A percentile compares a stretch with the other conserved stretches of the same genome.
phyloP scores from a whole-genome alignment of 2,329 filamentous ascomycete species.

The Rhynchosporium secalis region DNA sequence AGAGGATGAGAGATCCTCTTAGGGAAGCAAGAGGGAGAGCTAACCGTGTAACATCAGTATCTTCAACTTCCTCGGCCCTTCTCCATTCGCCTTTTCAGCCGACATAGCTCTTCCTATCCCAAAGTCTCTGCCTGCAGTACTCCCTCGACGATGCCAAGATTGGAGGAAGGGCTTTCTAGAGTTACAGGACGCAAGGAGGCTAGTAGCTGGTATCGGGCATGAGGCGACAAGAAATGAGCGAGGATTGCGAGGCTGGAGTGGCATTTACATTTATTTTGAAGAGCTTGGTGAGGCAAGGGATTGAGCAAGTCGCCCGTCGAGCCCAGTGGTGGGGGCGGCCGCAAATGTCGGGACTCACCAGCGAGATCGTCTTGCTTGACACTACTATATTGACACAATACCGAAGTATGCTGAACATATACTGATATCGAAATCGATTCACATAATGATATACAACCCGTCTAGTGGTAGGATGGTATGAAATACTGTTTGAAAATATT shows the following conservation, averaged over 20 bases:
- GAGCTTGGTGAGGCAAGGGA: no score
- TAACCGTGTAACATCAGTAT: slow-evolving; percentile 77
- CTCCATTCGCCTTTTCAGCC: slow-evolving; percentile 18
- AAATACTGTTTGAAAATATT: no score
- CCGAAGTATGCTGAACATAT: no score
- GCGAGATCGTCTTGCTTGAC: no score
- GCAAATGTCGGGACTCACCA: background rate
- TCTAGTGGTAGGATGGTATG: no score
- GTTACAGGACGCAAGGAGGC: background rate
- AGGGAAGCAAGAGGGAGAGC: slow-evolving; percentile 23
- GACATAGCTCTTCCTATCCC: slow-evolving; percentile 13
- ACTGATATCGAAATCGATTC: no score
- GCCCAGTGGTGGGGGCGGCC: background rate
- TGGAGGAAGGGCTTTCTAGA: background rate
- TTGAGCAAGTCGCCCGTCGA: background rate
- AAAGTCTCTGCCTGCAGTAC: background rate
- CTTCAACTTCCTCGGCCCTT: slow-evolving; percentile 47
- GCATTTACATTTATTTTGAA: slow-evolving; percentile 1
- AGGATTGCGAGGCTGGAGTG: background rate
- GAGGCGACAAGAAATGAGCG: background rate
- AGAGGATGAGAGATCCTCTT: no score
- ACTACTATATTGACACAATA: no score
- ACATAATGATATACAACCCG: no score
- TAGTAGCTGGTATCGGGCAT: background rate
- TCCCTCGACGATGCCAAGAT: no score